Base-by-base conservation (phyloP, 345 rosid genomes). In the Pseudoturritis turrita region DNA sequence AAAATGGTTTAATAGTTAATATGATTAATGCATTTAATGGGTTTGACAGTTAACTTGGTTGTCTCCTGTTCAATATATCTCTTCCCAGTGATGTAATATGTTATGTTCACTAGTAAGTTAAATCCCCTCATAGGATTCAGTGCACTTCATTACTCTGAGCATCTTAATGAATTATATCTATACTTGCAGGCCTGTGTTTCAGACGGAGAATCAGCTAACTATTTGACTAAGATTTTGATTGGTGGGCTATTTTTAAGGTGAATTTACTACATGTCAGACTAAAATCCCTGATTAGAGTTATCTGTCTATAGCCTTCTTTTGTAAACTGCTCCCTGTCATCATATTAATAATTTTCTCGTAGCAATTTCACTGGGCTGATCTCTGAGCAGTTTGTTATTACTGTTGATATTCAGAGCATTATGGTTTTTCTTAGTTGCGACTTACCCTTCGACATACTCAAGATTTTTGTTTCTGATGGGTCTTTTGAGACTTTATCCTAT, bases 201-300 rank as follows among this genome's bases (percentile, higher is more conserved):
- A 26, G 94, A 89, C 70, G 99, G 98, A 70, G 93, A 88, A 75
- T 77, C 36, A 66, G 85, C 90, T 50, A 90, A 81, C 67, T 83
- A 83, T 74, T 83, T 92, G 88, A 89, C 98, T 13, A 91, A 77
- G 72, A 80, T 91, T 72, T 65, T 79, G 82, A 71, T 95, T 51
- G 88, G 90, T 63, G 99, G 99, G 44, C 70, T 91, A 37, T 95
- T 95, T 81, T 78, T 95, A 73, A 91, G 99, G 99, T 91, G 77
- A 81, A 29, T 6, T 71, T 77, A 23, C 62, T 50, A 33, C 58
- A 37, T 50, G 28, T 29, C 23, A 8, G 21, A 59, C 51, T 11
- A 51, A 58, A 11, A 17, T 18, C 12, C 14, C 6, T 47, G 37
- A 19, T 47, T 50, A 51, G 60, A 45, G 29, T 36, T 17, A 63